Conservation (phyloP, 169 alveolate genomes). For the Plasmodium yoelii region DNA sequence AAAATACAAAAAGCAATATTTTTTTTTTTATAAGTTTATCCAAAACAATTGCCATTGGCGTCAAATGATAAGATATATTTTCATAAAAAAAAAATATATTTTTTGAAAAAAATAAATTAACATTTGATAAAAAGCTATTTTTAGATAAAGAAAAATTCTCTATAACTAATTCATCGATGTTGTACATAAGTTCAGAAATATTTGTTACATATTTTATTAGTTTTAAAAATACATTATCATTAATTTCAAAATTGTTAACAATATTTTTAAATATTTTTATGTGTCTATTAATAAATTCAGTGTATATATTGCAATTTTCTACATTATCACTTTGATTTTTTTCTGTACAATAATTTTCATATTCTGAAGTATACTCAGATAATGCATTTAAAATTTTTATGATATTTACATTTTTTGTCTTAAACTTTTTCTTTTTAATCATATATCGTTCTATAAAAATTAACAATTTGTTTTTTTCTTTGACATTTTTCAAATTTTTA, state of each 20-base stretch:
- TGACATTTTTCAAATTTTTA: slow-evolving; percentile 26
- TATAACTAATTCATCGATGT: slow-evolving; percentile 24
- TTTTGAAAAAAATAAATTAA: slow-evolving; percentile 25
- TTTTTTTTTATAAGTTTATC: slow-evolving; percentile 40
- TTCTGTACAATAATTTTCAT: not conserved
- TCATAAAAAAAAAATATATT: slow-evolving; percentile 29
- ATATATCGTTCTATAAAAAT: slow-evolving; percentile 39
- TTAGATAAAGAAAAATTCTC: slow-evolving; percentile 32
- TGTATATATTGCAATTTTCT: not conserved
- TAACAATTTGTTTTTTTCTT: slow-evolving; percentile 45
- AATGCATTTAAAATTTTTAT: slow-evolving; percentile 23
- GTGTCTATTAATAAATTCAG: slow-evolving; percentile 35
- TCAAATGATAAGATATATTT: slow-evolving; percentile 27
- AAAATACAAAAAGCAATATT: slow-evolving; percentile 24
- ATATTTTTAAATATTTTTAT: slow-evolving; percentile 54
- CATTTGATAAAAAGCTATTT: slow-evolving; percentile 25
- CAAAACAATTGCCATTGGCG: slow-evolving; percentile 22
- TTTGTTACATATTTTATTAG: slow-evolving; percentile 51
- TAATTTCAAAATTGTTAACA: not conserved
- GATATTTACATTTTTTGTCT: not conserved
- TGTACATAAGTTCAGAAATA: slow-evolving; percentile 30
- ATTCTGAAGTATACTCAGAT: not conserved
- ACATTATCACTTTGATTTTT: not conserved
- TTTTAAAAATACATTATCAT: slow-evolving; percentile 29
- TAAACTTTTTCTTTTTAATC: not conserved